Conservation (phyloP, 257 asterid species). For the Verbascum thapsus region DNA sequence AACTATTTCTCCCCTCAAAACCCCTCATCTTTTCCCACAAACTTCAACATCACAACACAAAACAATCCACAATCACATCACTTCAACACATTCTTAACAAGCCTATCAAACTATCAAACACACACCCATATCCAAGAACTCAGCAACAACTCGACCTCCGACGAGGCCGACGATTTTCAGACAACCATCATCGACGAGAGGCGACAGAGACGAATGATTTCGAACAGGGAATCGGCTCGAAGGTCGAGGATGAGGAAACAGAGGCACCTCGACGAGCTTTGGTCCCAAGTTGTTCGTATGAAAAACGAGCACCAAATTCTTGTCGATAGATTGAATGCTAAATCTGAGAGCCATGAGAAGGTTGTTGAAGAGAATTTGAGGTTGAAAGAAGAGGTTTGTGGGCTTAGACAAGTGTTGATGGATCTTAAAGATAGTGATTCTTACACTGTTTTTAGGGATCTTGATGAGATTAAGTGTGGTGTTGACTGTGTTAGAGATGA, state of each 20-base stretch:
- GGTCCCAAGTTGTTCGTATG: conserved; percentile 46
- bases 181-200: conserved; percentile 40
- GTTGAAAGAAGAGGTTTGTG: conserved; percentile 47
- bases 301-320: conserved; percentile 38
- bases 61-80: conserved; percentile 6
- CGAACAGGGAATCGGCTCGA: conserved; percentile 66
- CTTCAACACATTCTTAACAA: conserved; percentile 12
- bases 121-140: conserved; percentile 12
- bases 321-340: conserved; percentile 37
- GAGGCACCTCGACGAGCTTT: conserved; percentile 57
- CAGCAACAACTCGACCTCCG: conserved; percentile 53
- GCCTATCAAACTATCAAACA: conserved; percentile 31
- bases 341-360: conserved; percentile 37
- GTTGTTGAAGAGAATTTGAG: conserved; percentile 38
- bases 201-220: conserved; percentile 56
- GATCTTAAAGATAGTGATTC: conserved; percentile 32
- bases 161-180: conserved; percentile 51
- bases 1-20: conserved; percentile 20
- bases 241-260: conserved; percentile 69
- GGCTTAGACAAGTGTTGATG: conserved; percentile 33
- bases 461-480: conserved; percentile 21
- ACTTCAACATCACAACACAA: conserved; percentile 22
- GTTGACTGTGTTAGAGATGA: background rate
- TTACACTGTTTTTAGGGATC: conserved; percentile 22
- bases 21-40: conserved; percentile 24